These are phyloP conservation scores for Ormosia semicastrata DNA, from an alignment of 306 rosid genomes.

Conservation along the genomic window DNA sequence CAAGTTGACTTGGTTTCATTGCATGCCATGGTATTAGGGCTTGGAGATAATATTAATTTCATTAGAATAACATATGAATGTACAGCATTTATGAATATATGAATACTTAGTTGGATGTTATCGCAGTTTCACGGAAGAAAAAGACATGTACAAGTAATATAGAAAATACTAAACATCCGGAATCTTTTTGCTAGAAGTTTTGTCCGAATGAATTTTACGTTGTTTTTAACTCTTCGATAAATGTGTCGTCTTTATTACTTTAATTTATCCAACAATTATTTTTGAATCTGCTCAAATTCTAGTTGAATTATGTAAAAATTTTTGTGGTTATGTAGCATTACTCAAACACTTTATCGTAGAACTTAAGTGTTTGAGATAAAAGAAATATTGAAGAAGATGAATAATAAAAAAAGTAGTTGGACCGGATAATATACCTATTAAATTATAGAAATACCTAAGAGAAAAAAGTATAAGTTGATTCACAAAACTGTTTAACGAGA, in stretches of 20 bases:
- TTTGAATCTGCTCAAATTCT: not conserved
- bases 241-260: not conserved
- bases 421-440: too few relatives aligned
- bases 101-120: not conserved
- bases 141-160: not conserved
- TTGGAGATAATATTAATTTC: not conserved
- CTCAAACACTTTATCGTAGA: too few relatives aligned
- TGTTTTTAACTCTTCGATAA: not conserved
- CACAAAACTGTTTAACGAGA: too few relatives aligned
- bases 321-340: not conserved
- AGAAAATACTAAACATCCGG: not conserved
- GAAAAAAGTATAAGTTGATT: too few relatives aligned
- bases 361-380: too few relatives aligned
- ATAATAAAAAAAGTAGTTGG: too few relatives aligned
- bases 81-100: too few relatives aligned
- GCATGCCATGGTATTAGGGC: not conserved
- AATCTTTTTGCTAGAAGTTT: not conserved
- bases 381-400: too few relatives aligned
- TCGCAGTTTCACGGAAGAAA: not conserved
- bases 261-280: too few relatives aligned
- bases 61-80: not conserved
- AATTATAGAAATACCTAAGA: too few relatives aligned
- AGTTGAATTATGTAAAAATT: not conserved
- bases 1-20: conserved; percentile 5
- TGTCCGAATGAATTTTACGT: too few relatives aligned